These are phyloP conservation scores for Phytophthora aleatoria DNA, from an alignment of 352 stramenopile genomes.

Conservation along the genomic window DNA sequence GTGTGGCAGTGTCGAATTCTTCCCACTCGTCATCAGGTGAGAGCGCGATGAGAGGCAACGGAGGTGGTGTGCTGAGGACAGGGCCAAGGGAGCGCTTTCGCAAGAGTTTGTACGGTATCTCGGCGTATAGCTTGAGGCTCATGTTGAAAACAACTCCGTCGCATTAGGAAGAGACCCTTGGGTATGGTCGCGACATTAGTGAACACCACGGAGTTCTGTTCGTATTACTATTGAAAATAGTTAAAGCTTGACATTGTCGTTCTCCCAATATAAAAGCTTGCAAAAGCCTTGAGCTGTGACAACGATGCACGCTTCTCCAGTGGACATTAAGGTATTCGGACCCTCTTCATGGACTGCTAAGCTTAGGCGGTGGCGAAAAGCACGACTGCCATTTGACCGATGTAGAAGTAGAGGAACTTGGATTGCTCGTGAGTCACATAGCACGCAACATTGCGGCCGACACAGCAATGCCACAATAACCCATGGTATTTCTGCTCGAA, in stretches of 20 bases:
- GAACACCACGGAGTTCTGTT: slow-evolving; percentile 25
- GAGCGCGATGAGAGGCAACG: slow-evolving; percentile 68
- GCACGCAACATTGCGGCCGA: slow-evolving; percentile 94
- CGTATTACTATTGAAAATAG: slow-evolving; percentile 29
- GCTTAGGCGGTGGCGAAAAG: slow-evolving; percentile 87
- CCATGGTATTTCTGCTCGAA: slow-evolving; percentile 94
- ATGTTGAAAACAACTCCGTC: slow-evolving; percentile 6
- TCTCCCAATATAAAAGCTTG: slow-evolving; percentile 1
- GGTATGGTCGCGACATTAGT: not conserved
- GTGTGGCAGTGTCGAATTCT: slow-evolving; percentile 64
- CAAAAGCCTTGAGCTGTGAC: too few species aligned
- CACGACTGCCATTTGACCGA: slow-evolving; percentile 94
- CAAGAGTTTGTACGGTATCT: slow-evolving; percentile 37
- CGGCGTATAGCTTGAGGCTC: slow-evolving; percentile 26
- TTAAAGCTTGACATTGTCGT: slow-evolving; percentile 14
- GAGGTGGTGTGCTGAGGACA: slow-evolving; percentile 50
- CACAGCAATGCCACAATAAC: slow-evolving; percentile 94
- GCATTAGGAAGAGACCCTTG: slow-evolving; percentile 7
- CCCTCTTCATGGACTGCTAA: slow-evolving; percentile 4
- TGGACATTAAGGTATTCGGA: not conserved
- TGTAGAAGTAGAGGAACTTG: slow-evolving; percentile 97
- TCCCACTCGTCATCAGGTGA: slow-evolving; percentile 70
- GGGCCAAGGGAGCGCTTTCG: slow-evolving; percentile 53
- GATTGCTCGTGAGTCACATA: slow-evolving; percentile 94
- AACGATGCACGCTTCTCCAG: too few species aligned